A percentile compares a stretch with the other conserved stretches of the same genome.
These are phyloP conservation scores for Chlamydomonas reinhardtii DNA, from an alignment of 163 green algal species.

Conservation along the genomic window DNA sequence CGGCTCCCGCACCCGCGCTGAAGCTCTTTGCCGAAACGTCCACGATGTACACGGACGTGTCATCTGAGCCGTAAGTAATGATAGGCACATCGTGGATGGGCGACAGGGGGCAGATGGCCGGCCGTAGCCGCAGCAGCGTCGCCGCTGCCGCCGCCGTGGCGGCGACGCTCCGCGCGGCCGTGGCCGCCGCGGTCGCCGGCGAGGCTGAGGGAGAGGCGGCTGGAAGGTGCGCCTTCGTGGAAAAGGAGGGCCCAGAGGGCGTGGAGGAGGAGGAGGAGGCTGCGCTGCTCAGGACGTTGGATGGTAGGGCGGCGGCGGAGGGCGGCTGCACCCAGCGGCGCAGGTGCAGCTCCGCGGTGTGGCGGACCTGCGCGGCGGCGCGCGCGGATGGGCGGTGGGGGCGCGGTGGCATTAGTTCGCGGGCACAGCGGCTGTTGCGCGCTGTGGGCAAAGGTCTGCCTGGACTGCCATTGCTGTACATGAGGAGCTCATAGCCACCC, in stretches of 20 bases:
- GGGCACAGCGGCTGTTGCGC: too few species aligned
- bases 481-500: too few species aligned
- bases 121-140: not conserved
- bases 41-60: constrained; percentile 64
- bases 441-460: too few species aligned
- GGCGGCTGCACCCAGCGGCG: constrained; percentile 6
- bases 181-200: not conserved
- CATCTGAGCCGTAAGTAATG: constrained; percentile 55
- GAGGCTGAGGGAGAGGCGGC: not conserved
- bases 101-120: constrained; percentile 48
- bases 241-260: not conserved
- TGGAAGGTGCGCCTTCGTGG: not conserved
- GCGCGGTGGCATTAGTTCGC: too few species aligned
- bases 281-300: not conserved
- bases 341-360: constrained; percentile 34
- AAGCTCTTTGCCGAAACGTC: constrained; percentile 38
- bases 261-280: not conserved
- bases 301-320: not conserved
- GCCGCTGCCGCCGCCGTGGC: not conserved
- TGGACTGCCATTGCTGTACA: too few species aligned
- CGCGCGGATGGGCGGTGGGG: too few species aligned
- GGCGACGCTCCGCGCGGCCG: not conserved
- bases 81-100: constrained; percentile 47
- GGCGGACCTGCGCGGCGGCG: not conserved
- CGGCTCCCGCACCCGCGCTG: not conserved